phyloP scores from a whole-genome alignment of 208 protist genomes.

The Polymyxa betae region DNA sequence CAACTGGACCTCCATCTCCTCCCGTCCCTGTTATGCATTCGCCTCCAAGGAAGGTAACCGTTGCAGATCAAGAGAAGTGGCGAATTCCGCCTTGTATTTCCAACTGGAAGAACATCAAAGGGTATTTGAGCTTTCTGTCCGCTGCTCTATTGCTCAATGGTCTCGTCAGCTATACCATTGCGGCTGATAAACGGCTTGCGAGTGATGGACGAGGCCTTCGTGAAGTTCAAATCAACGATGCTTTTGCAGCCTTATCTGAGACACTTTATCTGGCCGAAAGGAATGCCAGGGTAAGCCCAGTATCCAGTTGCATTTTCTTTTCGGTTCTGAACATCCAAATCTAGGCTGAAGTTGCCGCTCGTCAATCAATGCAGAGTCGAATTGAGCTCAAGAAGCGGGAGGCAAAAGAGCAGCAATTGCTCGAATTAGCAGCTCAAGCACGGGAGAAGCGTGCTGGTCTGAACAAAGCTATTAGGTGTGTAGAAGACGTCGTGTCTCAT shows the following conservation, averaged over 20 bases:
- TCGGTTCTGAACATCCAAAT: background rate
- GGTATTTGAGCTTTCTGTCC: slow-evolving; percentile 52
- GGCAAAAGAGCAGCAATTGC: slow-evolving; percentile 76
- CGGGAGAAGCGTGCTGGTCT: slow-evolving; percentile 58
- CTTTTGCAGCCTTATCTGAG: slow-evolving; percentile 84
- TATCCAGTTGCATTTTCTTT: background rate
- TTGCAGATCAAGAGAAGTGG: slow-evolving; percentile 78
- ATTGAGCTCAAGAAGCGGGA: slow-evolving; percentile 77
- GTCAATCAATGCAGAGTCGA: slow-evolving; percentile 73
- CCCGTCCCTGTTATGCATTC: slow-evolving; percentile 76
- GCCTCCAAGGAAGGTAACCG: slow-evolving; percentile 70
- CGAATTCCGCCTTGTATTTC: slow-evolving; percentile 89
- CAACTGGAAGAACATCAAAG: slow-evolving; percentile 91
- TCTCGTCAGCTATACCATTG: slow-evolving; percentile 78
- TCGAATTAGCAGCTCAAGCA: slow-evolving; percentile 72
- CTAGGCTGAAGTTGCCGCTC: slow-evolving; percentile 50
- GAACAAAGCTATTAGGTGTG: background rate
- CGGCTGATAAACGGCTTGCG: slow-evolving; percentile 87
- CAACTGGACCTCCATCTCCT: slow-evolving; percentile 62
- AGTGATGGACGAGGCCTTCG: slow-evolving; percentile 83
- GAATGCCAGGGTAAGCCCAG: slow-evolving; percentile 69
- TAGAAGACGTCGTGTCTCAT: background rate
- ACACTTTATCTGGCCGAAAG: slow-evolving; percentile 84
- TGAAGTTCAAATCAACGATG: slow-evolving; percentile 73
- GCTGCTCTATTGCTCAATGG: background rate